A percentile compares a stretch with the other conserved stretches of the same genome.
These are phyloP conservation scores for Psidium friedrichsthalianum DNA, from an alignment of 345 rosid genomes.

Conservation along the genomic window DNA sequence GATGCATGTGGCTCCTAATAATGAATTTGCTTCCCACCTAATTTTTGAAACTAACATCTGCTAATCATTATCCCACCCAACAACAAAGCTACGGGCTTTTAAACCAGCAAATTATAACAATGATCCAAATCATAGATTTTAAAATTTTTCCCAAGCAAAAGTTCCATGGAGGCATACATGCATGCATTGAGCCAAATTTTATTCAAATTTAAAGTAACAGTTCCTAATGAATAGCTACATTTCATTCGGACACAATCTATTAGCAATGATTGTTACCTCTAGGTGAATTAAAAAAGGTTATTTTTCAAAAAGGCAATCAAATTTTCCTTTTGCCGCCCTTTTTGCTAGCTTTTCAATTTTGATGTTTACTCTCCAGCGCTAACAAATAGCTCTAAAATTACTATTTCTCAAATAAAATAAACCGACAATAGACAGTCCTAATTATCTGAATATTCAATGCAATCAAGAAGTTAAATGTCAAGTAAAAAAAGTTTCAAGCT, in stretches of 20 bases:
- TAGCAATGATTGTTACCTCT: background rate
- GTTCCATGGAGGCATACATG: background rate
- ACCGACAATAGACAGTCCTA: no score
- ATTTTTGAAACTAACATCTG: background rate
- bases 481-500: background rate
- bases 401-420: background rate
- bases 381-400: background rate
- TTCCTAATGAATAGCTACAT: background rate
- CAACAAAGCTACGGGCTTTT: background rate
- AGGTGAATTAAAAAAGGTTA: background rate
- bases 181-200: background rate
- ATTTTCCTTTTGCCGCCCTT: background rate
- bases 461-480: no score
- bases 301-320: background rate
- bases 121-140: background rate
- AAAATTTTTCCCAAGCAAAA: background rate
- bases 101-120: background rate
- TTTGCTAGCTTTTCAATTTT: background rate
- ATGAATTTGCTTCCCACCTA: background rate
- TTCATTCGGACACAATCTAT: background rate
- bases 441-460: no score
- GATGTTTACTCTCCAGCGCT: background rate
- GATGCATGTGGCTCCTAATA: background rate
- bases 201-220: background rate
- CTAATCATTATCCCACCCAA: background rate